phyloP scores from a whole-genome alignment of 495 filamentous ascomycete genomes.

The Penicillium pulvis region DNA sequence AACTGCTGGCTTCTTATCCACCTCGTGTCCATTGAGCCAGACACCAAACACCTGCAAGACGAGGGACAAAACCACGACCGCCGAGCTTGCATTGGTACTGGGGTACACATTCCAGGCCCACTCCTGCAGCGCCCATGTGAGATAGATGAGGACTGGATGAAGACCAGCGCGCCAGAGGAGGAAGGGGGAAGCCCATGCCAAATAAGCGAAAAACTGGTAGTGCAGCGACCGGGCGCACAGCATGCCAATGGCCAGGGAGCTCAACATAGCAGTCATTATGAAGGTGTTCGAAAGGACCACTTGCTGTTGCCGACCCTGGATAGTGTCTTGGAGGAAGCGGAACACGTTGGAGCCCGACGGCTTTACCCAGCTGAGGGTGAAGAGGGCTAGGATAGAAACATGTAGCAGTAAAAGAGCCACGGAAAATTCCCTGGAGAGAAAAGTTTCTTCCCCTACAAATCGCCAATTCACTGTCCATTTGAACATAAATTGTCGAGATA shows the following conservation, averaged over 20 bases:
- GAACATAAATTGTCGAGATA: slow-evolving; percentile 86
- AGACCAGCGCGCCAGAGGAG: slow-evolving; percentile 81
- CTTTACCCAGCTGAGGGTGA: slow-evolving; percentile 60
- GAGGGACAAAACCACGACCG: slow-evolving; percentile 71
- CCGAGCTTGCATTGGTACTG: slow-evolving; percentile 80
- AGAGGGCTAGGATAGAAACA: slow-evolving; percentile 61
- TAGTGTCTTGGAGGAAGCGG: slow-evolving; percentile 51
- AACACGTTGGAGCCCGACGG: slow-evolving; percentile 50
- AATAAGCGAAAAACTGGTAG: slow-evolving; percentile 96
- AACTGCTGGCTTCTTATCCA: slow-evolving; percentile 16
- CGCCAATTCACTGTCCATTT: slow-evolving; percentile 99
- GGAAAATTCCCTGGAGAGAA: slow-evolving; percentile 77
- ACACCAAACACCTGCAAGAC: slow-evolving; percentile 60
- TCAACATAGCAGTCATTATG: slow-evolving; percentile 76
- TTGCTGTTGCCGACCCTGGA: slow-evolving; percentile 56
- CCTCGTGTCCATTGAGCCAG: slow-evolving; percentile 28
- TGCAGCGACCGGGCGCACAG: slow-evolving; percentile 90
- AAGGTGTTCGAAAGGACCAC: slow-evolving; percentile 68
- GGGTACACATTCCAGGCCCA: slow-evolving; percentile 97
- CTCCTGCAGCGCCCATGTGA: slow-evolving; percentile 82
- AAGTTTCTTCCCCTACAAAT: slow-evolving; percentile 80
- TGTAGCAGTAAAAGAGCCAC: slow-evolving; percentile 68
- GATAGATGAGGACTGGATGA: slow-evolving; percentile 71
- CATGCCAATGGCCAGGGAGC: slow-evolving; percentile 80
- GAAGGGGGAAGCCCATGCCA: slow-evolving; percentile 89